phyloP scores from a whole-genome alignment of 2,329 filamentous ascomycete species.

The Penicillium sp. region DNA sequence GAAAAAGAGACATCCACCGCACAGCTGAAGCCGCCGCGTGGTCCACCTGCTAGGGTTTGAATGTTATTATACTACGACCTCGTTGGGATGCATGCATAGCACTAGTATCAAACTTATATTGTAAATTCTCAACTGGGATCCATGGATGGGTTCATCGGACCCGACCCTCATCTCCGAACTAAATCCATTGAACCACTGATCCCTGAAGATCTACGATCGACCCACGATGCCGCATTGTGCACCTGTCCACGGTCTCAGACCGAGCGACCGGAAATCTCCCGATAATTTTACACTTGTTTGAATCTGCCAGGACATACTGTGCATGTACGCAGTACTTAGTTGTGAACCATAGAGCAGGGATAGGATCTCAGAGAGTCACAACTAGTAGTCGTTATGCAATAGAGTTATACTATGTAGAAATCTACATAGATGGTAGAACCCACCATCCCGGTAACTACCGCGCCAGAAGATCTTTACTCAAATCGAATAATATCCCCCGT shows the following conservation, averaged over 20 bases:
- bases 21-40: not conserved
- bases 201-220: not conserved
- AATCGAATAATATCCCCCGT: not conserved
- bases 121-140: not conserved
- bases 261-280: conserved; percentile 4
- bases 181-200: not conserved
- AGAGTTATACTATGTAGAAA: conserved; percentile 3
- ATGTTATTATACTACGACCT: too few species aligned
- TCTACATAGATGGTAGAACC: not conserved
- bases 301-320: not conserved
- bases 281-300: conserved; percentile 2
- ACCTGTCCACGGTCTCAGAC: conserved; percentile 1
- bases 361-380: not conserved
- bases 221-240: not conserved
- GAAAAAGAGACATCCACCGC: not conserved
- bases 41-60: too few species aligned
- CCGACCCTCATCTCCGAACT: not conserved
- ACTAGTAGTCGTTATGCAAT: conserved; percentile 1
- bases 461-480: conserved; percentile 3
- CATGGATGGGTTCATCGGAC: not conserved
- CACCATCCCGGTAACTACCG: conserved; percentile 1
- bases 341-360: not conserved
- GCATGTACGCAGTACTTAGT: not conserved
- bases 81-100: not conserved
- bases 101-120: not conserved